These are phyloP conservation scores for Ceratocystis albifundus DNA, from an alignment of 2,329 filamentous ascomycete genomes.

Conservation along the genomic window DNA sequence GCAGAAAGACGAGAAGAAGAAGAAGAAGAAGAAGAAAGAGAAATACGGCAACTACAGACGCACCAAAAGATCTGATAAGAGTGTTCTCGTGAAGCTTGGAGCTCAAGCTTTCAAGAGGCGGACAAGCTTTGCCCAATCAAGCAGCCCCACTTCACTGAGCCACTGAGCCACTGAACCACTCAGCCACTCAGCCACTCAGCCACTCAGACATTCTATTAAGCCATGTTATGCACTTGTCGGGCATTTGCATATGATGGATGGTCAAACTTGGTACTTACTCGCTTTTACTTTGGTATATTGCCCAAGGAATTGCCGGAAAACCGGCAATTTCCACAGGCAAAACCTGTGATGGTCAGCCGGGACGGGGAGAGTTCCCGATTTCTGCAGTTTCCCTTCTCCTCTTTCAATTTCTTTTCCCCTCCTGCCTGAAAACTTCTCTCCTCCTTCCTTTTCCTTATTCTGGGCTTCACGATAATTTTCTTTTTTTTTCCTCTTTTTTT, in stretches of 20 bases:
- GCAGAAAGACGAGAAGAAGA: background rate
- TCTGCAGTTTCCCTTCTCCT: constrained; percentile 12
- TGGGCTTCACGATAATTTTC: constrained; percentile 1
- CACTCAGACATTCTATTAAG: background rate
- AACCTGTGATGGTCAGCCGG: background rate
- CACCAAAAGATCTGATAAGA: constrained; percentile 5
- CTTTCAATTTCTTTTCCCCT: constrained; percentile 13
- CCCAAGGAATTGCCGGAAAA: background rate
- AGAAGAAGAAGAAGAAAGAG: background rate
- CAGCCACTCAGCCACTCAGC: no score
- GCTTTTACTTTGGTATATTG: no score
- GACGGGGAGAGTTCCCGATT: constrained; percentile 13
- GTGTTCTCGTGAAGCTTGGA: background rate
- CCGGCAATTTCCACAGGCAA: constrained; percentile 5
- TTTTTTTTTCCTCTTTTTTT: constrained; percentile 4
- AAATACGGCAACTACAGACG: background rate
- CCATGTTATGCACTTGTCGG: background rate
- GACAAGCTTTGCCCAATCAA: constrained; percentile 1
- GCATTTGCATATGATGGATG: background rate
- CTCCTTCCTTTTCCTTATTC: constrained; percentile 12
- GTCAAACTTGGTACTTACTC: background rate
- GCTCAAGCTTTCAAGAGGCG: background rate
- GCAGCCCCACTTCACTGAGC: background rate
- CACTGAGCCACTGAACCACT: no score
- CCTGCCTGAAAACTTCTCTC: constrained; percentile 11